A percentile compares a stretch with the other conserved stretches of the same genome.
These are phyloP conservation scores for Leccinum barrowsii DNA, from an alignment of 768 basidiomycete genomes.

Conservation along the genomic window DNA sequence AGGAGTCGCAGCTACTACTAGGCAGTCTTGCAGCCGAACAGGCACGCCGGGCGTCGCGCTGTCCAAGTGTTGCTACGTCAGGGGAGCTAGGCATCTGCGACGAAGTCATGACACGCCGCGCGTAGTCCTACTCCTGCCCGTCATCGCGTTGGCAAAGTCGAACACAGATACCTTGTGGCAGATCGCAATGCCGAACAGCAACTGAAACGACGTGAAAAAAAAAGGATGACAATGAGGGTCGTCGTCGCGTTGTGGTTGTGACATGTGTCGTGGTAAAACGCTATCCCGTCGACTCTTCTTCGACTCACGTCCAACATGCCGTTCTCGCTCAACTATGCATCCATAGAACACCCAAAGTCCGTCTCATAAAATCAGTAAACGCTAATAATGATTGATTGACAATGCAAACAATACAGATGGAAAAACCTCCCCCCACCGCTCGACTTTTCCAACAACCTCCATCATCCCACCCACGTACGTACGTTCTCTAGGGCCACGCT, in stretches of 20 bases:
- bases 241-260: too few relatives aligned
- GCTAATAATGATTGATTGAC: neutral
- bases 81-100: too few relatives aligned
- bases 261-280: too few relatives aligned
- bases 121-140: too few relatives aligned
- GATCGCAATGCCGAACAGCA: too few relatives aligned
- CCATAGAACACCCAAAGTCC: slow-evolving; percentile 29
- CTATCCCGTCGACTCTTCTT: too few relatives aligned
- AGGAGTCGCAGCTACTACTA: too few relatives aligned
- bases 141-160: neutral
- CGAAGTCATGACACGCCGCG: too few relatives aligned
- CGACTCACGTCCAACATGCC: slow-evolving; percentile 17
- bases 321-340: slow-evolving; percentile 30
- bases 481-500: neutral
- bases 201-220: too few relatives aligned
- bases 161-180: too few relatives aligned
- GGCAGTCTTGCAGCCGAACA: too few relatives aligned
- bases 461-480: slow-evolving; percentile 28
- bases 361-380: neutral
- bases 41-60: neutral
- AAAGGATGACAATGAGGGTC: too few relatives aligned
- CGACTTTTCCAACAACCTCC: slow-evolving; percentile 52
- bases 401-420: slow-evolving; percentile 44
- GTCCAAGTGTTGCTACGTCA: neutral
- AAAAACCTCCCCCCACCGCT: slow-evolving; percentile 61